Conservation (phyloP, 768 basidiomycete genomes). For the Mycena kentingensis region DNA sequence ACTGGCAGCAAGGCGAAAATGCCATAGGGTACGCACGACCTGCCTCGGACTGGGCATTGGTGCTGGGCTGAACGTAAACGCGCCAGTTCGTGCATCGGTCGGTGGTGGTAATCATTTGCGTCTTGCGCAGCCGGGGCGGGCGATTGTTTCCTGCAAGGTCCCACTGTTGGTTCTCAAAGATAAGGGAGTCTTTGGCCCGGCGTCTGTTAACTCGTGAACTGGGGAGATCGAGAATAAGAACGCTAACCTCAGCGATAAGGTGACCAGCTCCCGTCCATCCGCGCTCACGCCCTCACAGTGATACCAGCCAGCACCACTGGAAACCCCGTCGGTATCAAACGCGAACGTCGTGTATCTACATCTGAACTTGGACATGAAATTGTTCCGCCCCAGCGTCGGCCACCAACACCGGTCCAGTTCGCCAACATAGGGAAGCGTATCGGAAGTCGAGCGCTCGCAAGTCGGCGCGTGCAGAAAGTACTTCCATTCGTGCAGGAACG, state of each 20-base stretch:
- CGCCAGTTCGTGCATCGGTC: conserved; percentile 3
- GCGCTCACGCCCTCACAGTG: conserved; percentile 5
- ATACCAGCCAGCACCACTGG: background rate
- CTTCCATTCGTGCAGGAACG: conserved; percentile 31
- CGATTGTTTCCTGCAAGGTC: background rate
- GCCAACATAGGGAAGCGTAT: conserved; percentile 19
- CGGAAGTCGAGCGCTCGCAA: conserved; percentile 5
- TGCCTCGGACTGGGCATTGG: background rate
- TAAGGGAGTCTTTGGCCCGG: background rate
- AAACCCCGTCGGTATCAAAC: background rate
- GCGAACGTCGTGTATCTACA: conserved; percentile 6
- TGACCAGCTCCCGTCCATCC: conserved; percentile 2
- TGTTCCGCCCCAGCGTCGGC: conserved; percentile 26
- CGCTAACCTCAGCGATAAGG: conserved; percentile 1
- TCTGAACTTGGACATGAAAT: conserved; percentile 26
- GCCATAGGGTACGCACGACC: background rate
- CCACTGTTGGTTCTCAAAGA: background rate
- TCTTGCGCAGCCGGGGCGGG: background rate
- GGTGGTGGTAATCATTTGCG: background rate
- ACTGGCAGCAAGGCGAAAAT: background rate
- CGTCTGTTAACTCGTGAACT: background rate
- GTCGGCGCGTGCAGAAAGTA: conserved; percentile 23
- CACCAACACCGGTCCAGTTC: conserved; percentile 34
- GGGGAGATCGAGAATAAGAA: background rate
- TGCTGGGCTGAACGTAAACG: conserved; percentile 4